Percentiles rank a stretch among this genome's conserved stretches.
Evolutionary conservation across 2,329 filamentous ascomycete genomes (phyloP).

Genomic region (Lachnellula cervina): DNA sequence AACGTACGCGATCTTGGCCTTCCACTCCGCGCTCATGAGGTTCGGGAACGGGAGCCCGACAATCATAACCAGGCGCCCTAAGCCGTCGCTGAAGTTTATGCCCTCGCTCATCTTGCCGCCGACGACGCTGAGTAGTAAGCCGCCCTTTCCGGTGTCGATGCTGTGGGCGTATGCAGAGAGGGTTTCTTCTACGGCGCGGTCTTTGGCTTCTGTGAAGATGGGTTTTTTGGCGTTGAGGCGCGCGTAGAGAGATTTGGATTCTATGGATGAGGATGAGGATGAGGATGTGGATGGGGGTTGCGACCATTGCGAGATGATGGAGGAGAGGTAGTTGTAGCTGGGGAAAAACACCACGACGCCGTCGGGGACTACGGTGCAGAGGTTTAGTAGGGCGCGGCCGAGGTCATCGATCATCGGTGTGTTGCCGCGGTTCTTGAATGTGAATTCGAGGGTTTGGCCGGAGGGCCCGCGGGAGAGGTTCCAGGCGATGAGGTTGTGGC

Average conservation of each 20-base stretch:
- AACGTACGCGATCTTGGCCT: conserved; percentile 83
- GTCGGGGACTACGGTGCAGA: conserved; percentile 73
- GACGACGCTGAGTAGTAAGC: conserved; percentile 81
- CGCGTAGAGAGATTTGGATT: conserved; percentile 48
- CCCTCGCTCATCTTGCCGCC: conserved; percentile 95
- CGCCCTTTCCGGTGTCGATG: conserved; percentile 60
- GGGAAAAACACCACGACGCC: conserved; percentile 95
- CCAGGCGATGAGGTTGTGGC: conserved; percentile 73
- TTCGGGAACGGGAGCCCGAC: conserved; percentile 93
- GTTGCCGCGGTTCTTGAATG: conserved; percentile 66
- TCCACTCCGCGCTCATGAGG: conserved; percentile 84
- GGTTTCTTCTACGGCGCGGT: conserved; percentile 53
- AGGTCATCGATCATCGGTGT: conserved; percentile 66
- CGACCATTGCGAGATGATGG: conserved; percentile 63
- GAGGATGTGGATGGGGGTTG: conserved; percentile 17
- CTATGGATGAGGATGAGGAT: not conserved
- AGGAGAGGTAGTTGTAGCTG: conserved; percentile 84
- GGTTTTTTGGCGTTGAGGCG: conserved; percentile 54
- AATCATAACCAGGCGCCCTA: conserved; percentile 87
- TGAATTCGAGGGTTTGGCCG: conserved; percentile 72
- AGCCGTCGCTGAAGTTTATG: conserved; percentile 91
- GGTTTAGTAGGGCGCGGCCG: conserved; percentile 65
- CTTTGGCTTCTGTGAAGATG: conserved; percentile 56
- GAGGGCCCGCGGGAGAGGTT: conserved; percentile 52
- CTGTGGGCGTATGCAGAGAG: conserved; percentile 68